phyloP scores from a whole-genome alignment of 2,329 filamentous ascomycete genomes.

The Fusarium foetens region DNA sequence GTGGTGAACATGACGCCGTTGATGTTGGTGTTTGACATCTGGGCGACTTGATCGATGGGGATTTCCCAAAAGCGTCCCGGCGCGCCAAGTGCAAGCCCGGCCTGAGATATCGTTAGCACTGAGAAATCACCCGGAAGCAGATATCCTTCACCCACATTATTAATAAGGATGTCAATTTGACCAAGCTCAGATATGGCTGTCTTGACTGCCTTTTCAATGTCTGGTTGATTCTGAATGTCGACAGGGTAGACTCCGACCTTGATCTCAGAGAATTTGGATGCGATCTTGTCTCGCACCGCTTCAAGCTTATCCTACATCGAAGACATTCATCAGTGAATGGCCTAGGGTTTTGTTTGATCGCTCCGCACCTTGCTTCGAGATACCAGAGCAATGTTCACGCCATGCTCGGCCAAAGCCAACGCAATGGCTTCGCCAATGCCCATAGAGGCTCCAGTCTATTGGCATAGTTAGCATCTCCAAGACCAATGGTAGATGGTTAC shows the following conservation, averaged over 20 bases:
- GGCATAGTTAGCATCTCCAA: rapidly evolving
- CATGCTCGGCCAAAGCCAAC: not conserved
- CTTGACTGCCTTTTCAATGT: not conserved
- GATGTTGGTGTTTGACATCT: slow-evolving; percentile 45
- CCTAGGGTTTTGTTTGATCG: too few species aligned
- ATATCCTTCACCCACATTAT: slow-evolving; percentile 8
- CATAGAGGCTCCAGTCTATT: slow-evolving; percentile 15
- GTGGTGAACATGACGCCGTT: slow-evolving; percentile 44
- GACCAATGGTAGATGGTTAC: rapidly evolving
- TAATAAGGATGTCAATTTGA: slow-evolving; percentile 21
- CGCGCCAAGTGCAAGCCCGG: slow-evolving; percentile 20
- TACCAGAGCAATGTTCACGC: not conserved
- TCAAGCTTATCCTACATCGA: not conserved
- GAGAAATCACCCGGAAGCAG: too few species aligned
- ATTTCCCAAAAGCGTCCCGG: slow-evolving; percentile 20
- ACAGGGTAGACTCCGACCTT: not conserved
- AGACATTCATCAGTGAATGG: not conserved
- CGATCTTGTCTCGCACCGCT: not conserved
- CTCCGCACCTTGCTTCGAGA: not conserved
- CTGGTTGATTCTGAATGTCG: not conserved
- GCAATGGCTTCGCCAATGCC: slow-evolving; percentile 20
- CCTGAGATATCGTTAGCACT: not conserved
- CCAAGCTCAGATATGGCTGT: slow-evolving; percentile 7
- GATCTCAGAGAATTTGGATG: not conserved
- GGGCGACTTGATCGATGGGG: not conserved